Evolutionary conservation across 345 rosid species (phyloP).

Genomic region (Moricandia moricandioides): DNA sequence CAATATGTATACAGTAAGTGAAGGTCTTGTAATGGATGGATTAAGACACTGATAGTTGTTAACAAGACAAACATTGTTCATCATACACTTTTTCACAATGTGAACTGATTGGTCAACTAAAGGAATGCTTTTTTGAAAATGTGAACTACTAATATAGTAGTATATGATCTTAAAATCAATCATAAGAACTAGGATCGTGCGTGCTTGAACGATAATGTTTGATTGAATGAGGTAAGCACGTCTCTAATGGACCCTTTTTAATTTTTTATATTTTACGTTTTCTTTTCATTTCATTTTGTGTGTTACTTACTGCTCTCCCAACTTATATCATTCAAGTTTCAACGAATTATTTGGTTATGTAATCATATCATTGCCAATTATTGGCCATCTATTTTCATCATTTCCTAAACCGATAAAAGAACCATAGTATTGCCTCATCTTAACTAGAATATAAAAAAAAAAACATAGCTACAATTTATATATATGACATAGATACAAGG

Average conservation of each 20-base stretch:
- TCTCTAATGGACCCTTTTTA: background rate
- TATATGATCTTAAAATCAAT: background rate
- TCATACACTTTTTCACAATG: background rate
- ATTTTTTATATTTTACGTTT: background rate
- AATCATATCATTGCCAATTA: background rate
- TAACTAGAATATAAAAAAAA: slow-evolving; percentile 1
- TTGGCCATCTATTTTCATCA: background rate
- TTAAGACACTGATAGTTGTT: background rate
- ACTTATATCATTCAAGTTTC: background rate
- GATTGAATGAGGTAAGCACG: slow-evolving; percentile 32
- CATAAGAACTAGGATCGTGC: slow-evolving; percentile 20
- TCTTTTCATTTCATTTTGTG: slow-evolving; percentile 3
- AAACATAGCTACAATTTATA: background rate
- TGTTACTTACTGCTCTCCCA: slow-evolving; percentile 21
- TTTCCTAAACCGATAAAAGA: background rate
- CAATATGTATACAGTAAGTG: no score
- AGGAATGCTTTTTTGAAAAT: slow-evolving; percentile 4
- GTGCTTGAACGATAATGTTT: slow-evolving; percentile 15
- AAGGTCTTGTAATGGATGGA: background rate
- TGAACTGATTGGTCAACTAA: slow-evolving; percentile 26
- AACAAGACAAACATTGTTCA: background rate
- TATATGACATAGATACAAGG: background rate
- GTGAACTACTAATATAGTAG: slow-evolving; percentile 19
- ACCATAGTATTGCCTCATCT: background rate
- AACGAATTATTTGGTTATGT: background rate